Percentiles rank a stretch among this genome's conserved stretches.
phyloP scores from a whole-genome alignment of 176 grass and related monocot genomes.

The Tillandsia fasciculata region DNA sequence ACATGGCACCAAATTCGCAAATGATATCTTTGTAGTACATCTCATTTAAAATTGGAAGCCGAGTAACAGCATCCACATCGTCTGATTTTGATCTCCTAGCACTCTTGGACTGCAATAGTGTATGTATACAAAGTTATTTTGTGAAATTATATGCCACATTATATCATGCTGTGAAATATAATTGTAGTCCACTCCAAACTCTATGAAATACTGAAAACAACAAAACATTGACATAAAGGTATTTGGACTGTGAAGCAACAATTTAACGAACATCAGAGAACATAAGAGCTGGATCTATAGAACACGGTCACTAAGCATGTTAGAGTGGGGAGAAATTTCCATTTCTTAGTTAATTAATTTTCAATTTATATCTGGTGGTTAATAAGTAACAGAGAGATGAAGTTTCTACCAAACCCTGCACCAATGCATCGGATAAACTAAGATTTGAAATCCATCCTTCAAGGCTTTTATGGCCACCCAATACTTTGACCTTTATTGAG shows the following conservation, averaged over 20 bases:
- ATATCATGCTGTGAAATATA: background rate
- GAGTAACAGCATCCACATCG: constrained; percentile 77
- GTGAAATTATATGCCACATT: background rate
- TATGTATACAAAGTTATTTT: constrained; percentile 11
- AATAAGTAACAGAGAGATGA: too few relatives aligned
- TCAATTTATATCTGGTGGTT: too few relatives aligned
- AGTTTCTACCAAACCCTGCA: too few relatives aligned
- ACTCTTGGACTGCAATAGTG: constrained; percentile 61
- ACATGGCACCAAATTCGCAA: constrained; percentile 82
- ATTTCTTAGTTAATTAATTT: too few relatives aligned
- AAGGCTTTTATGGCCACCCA: too few relatives aligned
- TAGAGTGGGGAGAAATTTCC: too few relatives aligned
- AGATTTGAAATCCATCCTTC: too few relatives aligned
- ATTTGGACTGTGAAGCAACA: background rate
- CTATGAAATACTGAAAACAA: too few relatives aligned
- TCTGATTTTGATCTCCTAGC: constrained; percentile 67
- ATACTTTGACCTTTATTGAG: too few relatives aligned
- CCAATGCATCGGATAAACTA: too few relatives aligned
- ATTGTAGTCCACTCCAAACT: background rate
- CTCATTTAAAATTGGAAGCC: constrained; percentile 66
- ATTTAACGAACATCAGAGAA: background rate
- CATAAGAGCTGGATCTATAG: too few relatives aligned
- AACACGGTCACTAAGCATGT: too few relatives aligned
- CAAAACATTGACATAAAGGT: background rate
- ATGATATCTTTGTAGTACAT: constrained; percentile 61